These are phyloP conservation scores for Eucalyptus globulus DNA, from an alignment of 345 rosid genomes.

Conservation along the genomic window DNA sequence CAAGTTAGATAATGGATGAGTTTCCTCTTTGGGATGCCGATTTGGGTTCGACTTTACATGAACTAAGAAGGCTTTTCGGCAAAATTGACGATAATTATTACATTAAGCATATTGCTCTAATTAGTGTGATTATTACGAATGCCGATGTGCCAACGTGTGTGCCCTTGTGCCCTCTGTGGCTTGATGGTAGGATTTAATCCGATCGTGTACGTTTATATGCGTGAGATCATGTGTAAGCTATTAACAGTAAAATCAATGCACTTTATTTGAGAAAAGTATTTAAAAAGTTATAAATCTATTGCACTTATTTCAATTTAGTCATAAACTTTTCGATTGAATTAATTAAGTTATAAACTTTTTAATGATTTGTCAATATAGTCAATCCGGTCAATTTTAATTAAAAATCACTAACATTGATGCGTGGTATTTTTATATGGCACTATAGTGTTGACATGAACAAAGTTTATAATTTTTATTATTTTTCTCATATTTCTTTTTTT, in stretches of 20 bases:
- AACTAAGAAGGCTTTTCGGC: not conserved
- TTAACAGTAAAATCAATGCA: not conserved
- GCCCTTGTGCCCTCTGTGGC: not conserved
- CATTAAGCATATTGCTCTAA: no score
- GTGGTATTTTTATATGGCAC: no score
- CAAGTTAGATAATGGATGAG: not conserved
- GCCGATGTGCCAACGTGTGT: not conserved
- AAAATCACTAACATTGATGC: no score
- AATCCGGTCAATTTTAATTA: fast-evolving
- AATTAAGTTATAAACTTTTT: fast-evolving
- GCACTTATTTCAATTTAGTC: fast-evolving
- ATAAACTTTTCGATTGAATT: no score
- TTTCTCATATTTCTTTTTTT: no score
- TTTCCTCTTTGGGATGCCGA: not conserved
- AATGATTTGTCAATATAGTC: no score
- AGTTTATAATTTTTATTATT: no score
- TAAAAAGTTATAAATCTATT: fast-evolving
- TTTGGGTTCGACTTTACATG: not conserved
- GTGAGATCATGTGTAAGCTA: not conserved
- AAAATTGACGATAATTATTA: no score
- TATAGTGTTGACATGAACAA: no score
- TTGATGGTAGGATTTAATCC: not conserved
- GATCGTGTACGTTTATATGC: not conserved
- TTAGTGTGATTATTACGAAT: not conserved
- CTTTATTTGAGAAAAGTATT: not conserved